These are phyloP conservation scores for Dactylis glomerata DNA, from an alignment of 176 grass and related monocot genomes.

Conservation along the genomic window DNA sequence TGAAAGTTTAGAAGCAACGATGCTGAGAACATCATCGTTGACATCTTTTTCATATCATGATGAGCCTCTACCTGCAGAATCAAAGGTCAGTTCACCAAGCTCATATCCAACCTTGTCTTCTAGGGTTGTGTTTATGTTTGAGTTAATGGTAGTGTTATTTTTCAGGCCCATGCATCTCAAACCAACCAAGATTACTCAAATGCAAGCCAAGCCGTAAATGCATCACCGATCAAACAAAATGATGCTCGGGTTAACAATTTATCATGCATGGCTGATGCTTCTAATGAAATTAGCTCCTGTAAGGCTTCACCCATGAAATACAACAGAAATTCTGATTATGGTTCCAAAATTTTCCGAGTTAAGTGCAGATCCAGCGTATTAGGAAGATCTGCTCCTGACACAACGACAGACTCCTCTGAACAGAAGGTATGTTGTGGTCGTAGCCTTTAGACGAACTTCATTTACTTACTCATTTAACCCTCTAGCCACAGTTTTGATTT, in stretches of 20 bases:
- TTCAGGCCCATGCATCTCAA: conserved; percentile 15
- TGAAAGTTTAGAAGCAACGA: conserved; percentile 24
- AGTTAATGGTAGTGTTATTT: conserved; percentile 18
- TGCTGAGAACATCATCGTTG: conserved; percentile 23
- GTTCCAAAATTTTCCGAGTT: conserved; percentile 73
- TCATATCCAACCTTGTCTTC: background rate
- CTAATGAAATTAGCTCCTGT: conserved; percentile 35
- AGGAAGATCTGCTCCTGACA: conserved; percentile 39
- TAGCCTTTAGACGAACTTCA: background rate
- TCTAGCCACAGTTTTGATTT: background rate
- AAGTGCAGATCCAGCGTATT: conserved; percentile 58
- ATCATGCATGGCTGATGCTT: conserved; percentile 20
- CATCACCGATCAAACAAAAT: conserved; percentile 29
- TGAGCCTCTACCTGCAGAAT: conserved; percentile 18
- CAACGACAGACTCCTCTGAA: conserved; percentile 33
- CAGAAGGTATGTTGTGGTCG: conserved; percentile 54
- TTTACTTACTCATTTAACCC: background rate
- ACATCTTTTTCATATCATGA: conserved; percentile 27
- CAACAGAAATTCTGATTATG: conserved; percentile 77
- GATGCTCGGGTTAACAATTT: conserved; percentile 17
- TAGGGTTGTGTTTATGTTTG: background rate
- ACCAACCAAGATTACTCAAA: too few relatives aligned
- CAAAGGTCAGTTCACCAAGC: conserved; percentile 27
- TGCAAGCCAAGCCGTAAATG: conserved; percentile 3
- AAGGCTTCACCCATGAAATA: conserved; percentile 41